Percentiles rank a stretch among this genome's conserved stretches.
Conservation (phyloP, 192 early-diverging fungal genomes). For the Lobosporangium transversale region DNA sequence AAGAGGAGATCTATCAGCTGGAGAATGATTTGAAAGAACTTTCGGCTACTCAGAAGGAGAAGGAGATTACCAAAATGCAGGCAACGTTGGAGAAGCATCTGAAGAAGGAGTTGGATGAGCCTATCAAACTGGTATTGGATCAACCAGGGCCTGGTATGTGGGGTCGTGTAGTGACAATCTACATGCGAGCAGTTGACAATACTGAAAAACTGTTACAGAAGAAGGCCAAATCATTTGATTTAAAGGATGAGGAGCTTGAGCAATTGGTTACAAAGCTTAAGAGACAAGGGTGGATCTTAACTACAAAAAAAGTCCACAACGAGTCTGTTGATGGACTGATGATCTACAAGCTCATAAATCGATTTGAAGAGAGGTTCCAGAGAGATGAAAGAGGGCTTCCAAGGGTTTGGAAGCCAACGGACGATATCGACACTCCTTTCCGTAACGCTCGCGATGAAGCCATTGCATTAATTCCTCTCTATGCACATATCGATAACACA, state of each 20-base stretch:
- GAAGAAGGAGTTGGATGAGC: constrained; percentile 71
- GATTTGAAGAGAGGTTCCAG: constrained; percentile 90
- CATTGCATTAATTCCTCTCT: constrained; percentile 16
- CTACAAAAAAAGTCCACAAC: constrained; percentile 76
- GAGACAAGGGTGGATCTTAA: constrained; percentile 75
- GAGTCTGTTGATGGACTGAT: constrained; percentile 86
- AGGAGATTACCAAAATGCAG: constrained; percentile 72
- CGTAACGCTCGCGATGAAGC: constrained; percentile 72
- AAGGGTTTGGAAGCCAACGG: constrained; percentile 91
- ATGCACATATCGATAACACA: constrained; percentile 19
- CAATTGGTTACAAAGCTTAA: constrained; percentile 57
- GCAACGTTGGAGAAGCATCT: constrained; percentile 67
- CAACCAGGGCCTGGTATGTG: constrained; percentile 74
- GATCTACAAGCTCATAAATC: constrained; percentile 77
- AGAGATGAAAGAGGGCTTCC: constrained; percentile 93
- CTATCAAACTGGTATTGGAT: constrained; percentile 73
- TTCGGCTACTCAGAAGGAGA: constrained; percentile 61
- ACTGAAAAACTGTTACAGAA: constrained; percentile 57
- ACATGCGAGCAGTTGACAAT: constrained; percentile 59
- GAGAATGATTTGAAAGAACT: constrained; percentile 68
- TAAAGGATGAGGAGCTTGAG: constrained; percentile 14
- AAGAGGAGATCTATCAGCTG: constrained; percentile 66
- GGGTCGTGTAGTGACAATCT: constrained; percentile 70
- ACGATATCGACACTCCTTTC: constrained; percentile 93
- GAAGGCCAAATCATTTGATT: constrained; percentile 51